Conservation (phyloP, 75 land plant genomes). For the Chamaecyparis obtusa region DNA sequence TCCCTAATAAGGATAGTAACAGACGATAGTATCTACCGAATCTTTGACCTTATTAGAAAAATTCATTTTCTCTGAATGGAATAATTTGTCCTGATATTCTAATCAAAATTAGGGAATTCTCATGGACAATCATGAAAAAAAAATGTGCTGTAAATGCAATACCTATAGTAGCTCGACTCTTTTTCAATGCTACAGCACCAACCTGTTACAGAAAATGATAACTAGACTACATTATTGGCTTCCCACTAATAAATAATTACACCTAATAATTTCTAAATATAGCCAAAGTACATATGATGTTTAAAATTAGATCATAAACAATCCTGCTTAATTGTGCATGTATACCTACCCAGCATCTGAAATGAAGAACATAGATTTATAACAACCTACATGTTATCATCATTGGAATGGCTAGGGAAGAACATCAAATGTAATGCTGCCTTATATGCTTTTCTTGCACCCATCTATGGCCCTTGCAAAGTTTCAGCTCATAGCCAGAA, state of each 20-base stretch:
- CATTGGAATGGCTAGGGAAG: not conserved
- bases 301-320: not conserved
- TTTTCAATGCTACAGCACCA: slow-evolving; percentile 14
- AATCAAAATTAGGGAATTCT: not conserved
- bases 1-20: not conserved
- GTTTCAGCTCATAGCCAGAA: not conserved
- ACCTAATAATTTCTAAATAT: not conserved
- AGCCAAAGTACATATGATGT: not conserved
- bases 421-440: not conserved
- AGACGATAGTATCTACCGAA: not conserved
- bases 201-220: slow-evolving; percentile 8
- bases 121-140: not conserved
- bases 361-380: not conserved
- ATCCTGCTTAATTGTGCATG: not conserved
- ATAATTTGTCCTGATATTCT: not conserved
- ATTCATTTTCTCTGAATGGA: not conserved
- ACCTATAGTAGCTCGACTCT: slow-evolving; percentile 11
- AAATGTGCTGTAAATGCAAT: not conserved
- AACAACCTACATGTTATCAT: not conserved
- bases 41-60: not conserved
- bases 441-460: not conserved
- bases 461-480: not conserved
- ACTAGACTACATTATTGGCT: not conserved
- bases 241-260: not conserved
- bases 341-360: not conserved